Base-by-base conservation (phyloP, 129 eudicot species). In the Lactuca saligna region DNA sequence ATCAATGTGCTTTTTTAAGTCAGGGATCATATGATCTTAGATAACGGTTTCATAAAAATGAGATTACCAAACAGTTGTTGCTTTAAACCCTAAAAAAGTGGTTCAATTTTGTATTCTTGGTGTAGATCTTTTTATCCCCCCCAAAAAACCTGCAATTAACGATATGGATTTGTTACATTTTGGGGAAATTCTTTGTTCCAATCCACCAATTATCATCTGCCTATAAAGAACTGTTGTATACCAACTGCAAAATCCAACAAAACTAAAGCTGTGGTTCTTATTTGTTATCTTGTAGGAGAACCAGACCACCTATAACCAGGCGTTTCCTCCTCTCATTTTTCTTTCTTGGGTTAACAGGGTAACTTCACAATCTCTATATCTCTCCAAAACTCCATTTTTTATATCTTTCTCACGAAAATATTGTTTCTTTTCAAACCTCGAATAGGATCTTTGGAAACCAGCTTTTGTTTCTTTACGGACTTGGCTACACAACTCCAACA, bases 311-410 rank as follows among this genome's bases (percentile, higher is more conserved):
- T 42, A 75, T 92, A 32, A 86, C 87, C 75, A 79, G 78, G 74
- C 86, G 77, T 48, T 49, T 92, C 38, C 82, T 89, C 20, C 17
- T 85, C 58, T 75, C 96, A 41, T 92, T 92, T 80, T 72, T 89
- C 86, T 86, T 92, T 85, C 98, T 92, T 69, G 98, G 98, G 37
- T 80, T 92, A 61, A 88, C 91, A 4, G 98, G 98, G 98, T 89
- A 80, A 82, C 95, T 41, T 29, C 39, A 37, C 17, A 13, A 35
- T 63, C 41, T 60, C 46, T 16, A 20, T 6, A 46, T 29, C 62
- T 72, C 33, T 38, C 14, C n/a, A 10, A 32, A 44, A 12, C 11
- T 69, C 56, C 17, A 33, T 42, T 32, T 54, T 32, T 63, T 34
- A 46, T 77, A 70, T 55, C 33, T 63, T 69, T 46, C 51, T 63